Conservation (phyloP, 495 filamentous ascomycete genomes). For the Talaromyces nanjingensis region DNA sequence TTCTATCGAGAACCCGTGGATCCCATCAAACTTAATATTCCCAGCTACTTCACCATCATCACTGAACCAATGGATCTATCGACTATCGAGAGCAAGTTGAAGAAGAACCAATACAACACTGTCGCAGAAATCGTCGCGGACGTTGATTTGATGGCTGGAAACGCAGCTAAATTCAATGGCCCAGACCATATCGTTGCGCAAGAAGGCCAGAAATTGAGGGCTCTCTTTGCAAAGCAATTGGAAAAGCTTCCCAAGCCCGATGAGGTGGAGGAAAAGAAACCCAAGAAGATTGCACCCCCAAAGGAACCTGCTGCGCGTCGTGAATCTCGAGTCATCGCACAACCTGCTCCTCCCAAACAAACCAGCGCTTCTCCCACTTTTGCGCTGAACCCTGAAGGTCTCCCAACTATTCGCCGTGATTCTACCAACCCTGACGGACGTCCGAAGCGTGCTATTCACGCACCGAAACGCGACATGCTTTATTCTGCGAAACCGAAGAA, state of each 20-base stretch:
- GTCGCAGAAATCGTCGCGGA: slow-evolving; percentile 63
- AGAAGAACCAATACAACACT: slow-evolving; percentile 54
- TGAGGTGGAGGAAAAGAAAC: slow-evolving; percentile 55
- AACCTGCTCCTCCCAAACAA: slow-evolving; percentile 19
- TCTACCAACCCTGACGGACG: slow-evolving; percentile 68
- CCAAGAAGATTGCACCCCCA: slow-evolving; percentile 40
- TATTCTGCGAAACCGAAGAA: slow-evolving; percentile 81
- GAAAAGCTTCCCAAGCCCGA: slow-evolving; percentile 38
- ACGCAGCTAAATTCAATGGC: slow-evolving; percentile 78
- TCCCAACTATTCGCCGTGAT: slow-evolving; percentile 90
- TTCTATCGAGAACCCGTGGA: slow-evolving; percentile 75
- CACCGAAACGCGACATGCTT: slow-evolving; percentile 80
- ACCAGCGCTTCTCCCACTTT: slow-evolving; percentile 56
- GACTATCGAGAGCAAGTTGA: slow-evolving; percentile 75
- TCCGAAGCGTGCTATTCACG: slow-evolving; percentile 90
- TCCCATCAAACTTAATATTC: slow-evolving; percentile 55
- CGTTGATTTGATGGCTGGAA: slow-evolving; percentile 65
- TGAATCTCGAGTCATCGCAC: slow-evolving; percentile 43
- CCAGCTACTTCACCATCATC: slow-evolving; percentile 64
- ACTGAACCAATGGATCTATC: slow-evolving; percentile 74
- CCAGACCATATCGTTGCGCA: slow-evolving; percentile 60
- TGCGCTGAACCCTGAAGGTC: slow-evolving; percentile 72
- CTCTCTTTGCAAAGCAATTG: slow-evolving; percentile 55
- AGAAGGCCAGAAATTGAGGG: slow-evolving; percentile 54
- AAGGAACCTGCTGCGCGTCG: slow-evolving; percentile 46